phyloP scores from a whole-genome alignment of 805 yeast species.

The Candida sanyiensis region DNA sequence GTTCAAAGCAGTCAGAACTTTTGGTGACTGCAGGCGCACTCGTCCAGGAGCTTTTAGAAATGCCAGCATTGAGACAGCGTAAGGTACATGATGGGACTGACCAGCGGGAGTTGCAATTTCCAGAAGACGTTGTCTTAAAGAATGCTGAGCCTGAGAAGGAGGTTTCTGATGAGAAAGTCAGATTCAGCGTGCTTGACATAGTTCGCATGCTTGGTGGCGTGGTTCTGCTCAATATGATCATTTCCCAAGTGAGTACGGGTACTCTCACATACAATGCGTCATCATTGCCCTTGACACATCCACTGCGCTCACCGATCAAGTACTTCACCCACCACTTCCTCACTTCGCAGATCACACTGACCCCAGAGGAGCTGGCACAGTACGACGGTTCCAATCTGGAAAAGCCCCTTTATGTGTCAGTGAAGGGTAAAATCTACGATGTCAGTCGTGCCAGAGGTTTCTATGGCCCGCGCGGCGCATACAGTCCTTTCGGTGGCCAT shows the following conservation, averaged over 20 bases:
- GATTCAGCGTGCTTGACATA: conserved; percentile 14
- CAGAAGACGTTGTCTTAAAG: too few relatives aligned
- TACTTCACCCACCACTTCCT: conserved; percentile 1
- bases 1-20: too few relatives aligned
- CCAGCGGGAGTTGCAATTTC: too few relatives aligned
- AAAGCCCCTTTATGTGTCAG: conserved; percentile 44
- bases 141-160: neutral
- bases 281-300: conserved; percentile 1
- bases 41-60: too few relatives aligned
- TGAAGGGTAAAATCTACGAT: conserved; percentile 51
- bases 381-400: conserved; percentile 39
- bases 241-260: conserved; percentile 20
- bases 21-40: too few relatives aligned
- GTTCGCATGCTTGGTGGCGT: conserved; percentile 21
- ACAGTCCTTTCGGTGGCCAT: conserved; percentile 43
- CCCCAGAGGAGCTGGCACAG: conserved; percentile 33
- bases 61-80: too few relatives aligned
- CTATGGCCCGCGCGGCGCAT: conserved; percentile 46
- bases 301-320: conserved; percentile 1
- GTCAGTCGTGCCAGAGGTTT: conserved; percentile 37
- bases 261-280: conserved; percentile 36
- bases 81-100: too few relatives aligned
- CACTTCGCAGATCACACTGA: conserved; percentile 20
- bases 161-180: neutral
- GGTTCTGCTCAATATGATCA: conserved; percentile 7